Evolutionary conservation across 176 grass and related monocot genomes (phyloP).

Genomic region (Zoysia japonica): DNA sequence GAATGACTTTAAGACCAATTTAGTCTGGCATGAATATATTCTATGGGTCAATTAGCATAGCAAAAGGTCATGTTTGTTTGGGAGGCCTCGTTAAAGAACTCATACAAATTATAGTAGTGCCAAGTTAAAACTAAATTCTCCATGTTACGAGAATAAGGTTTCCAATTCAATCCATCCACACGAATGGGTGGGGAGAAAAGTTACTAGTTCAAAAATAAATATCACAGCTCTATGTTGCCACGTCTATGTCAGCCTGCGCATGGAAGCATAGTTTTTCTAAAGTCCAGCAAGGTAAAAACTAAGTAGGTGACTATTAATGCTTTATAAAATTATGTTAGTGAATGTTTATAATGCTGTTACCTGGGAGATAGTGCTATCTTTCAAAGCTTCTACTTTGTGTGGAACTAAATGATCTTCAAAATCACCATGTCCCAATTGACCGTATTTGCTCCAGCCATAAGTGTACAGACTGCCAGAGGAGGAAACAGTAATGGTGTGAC

Average conservation of each 20-base stretch:
- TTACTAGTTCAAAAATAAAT: background rate
- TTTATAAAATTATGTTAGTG: constrained; percentile 22
- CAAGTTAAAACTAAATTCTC: background rate
- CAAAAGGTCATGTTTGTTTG: background rate
- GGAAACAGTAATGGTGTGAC: constrained; percentile 89
- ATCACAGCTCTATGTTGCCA: background rate
- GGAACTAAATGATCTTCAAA: constrained; percentile 97
- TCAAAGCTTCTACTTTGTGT: constrained; percentile 73
- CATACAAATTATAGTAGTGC: background rate
- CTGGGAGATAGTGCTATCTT: constrained; percentile 84
- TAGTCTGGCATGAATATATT: background rate
- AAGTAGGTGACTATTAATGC: background rate
- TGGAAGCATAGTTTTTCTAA: background rate
- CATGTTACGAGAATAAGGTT: background rate
- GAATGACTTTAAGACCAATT: background rate
- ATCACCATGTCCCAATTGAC: constrained; percentile 91
- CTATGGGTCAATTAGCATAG: constrained; percentile 1
- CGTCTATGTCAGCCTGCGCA: background rate
- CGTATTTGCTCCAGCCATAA: constrained; percentile 99
- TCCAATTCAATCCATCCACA: background rate
- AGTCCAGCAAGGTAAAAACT: constrained; percentile 15
- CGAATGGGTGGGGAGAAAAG: background rate
- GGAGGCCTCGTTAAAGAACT: background rate
- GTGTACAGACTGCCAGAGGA: constrained; percentile 81
- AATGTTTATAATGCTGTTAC: constrained; percentile 45